Evolutionary conservation across 2,329 filamentous ascomycete genomes (phyloP), one percentile per base, ranked within the genome.

Genomic region (Claviceps lovelessii): DNA sequence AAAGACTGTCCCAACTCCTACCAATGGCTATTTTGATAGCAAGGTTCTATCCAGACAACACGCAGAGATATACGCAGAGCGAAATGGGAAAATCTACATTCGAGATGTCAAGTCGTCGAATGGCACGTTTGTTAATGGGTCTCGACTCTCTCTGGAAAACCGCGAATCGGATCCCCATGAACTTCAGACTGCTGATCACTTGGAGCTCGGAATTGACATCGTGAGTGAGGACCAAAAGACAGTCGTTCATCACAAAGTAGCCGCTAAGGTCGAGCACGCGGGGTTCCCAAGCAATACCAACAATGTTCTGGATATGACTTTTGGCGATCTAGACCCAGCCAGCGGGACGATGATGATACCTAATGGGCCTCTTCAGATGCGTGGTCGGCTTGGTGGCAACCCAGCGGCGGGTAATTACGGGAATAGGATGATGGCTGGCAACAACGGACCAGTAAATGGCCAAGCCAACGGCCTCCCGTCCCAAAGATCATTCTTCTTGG

Each of bases 171-270:
- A 97, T 58, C 90, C 93, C 0, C 89, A 96, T 66, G 91, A 97
- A 66, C 74, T 98, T 39, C 85, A 90, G 64, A 90, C 91, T 57
- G 85, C 89, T 60, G 93, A 98, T 66, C 88, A 93, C 59, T 75
- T 98, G 53, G 93, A 98, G 67, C 78, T 98, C 41, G 93, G 93
- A 55, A 98, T 98, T 63, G 93, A 98, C 66, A 98, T 98, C 65
- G 91, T 98, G 52, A 95, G 89, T 69, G 93, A 98, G 68, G 93
- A 98, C 67, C 91, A 97, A 68, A 97, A 95, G 72, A 96, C 90
- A 0, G 90, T 98, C 33, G 90, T 98, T 15, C 93, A 98, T 66
- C 93, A 97, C 73, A 98, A 98, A 67, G 93, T 98, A 50, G 90
- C 91, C 23, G 90, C 93, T 55, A 94, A 94, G 67, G 90, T 98